Conservation (phyloP, 2,329 filamentous ascomycete species). For the Beauveria scarabaeidicola region DNA sequence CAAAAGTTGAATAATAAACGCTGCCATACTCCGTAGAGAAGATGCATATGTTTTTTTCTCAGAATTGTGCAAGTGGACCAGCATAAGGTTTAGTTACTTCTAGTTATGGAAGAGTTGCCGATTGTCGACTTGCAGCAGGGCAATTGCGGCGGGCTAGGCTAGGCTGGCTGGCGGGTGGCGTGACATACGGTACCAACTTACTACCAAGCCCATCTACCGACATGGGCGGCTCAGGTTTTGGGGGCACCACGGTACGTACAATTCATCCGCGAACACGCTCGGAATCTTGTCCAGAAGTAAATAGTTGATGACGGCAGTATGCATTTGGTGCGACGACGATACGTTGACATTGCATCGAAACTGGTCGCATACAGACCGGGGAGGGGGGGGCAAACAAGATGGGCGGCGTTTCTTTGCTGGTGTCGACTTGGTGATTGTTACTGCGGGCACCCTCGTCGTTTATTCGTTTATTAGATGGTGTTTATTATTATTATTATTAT, state of each 20-base stretch:
- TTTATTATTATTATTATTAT: neutral
- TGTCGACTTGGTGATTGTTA: neutral
- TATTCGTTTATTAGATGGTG: neutral
- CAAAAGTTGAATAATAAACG: neutral
- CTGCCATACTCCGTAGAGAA: neutral
- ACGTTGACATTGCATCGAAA: slow-evolving; percentile 9
- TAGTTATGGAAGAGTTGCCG: slow-evolving; percentile 3
- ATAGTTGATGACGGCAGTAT: slow-evolving; percentile 2
- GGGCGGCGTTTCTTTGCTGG: neutral
- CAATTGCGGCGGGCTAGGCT: neutral
- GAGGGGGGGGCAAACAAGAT: neutral
- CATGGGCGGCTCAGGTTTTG: neutral
- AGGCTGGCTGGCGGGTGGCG: slow-evolving; percentile 4
- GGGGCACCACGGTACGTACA: neutral
- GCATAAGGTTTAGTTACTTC: neutral
- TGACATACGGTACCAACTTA: no score
- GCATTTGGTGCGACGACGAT: slow-evolving; percentile 6
- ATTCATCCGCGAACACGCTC: no score
- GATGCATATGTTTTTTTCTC: slow-evolving; percentile 1
- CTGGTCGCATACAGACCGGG: neutral
- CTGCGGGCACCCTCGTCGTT: slow-evolving; percentile 3
- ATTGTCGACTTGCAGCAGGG: slow-evolving; percentile 1
- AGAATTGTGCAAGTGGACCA: slow-evolving; percentile 7
- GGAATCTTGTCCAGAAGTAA: neutral
- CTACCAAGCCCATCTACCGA: slow-evolving; percentile 6